A percentile compares a stretch with the other conserved stretches of the same genome.
Conservation (phyloP, 306 rosid species). For the Vigna reflexopilosa region DNA sequence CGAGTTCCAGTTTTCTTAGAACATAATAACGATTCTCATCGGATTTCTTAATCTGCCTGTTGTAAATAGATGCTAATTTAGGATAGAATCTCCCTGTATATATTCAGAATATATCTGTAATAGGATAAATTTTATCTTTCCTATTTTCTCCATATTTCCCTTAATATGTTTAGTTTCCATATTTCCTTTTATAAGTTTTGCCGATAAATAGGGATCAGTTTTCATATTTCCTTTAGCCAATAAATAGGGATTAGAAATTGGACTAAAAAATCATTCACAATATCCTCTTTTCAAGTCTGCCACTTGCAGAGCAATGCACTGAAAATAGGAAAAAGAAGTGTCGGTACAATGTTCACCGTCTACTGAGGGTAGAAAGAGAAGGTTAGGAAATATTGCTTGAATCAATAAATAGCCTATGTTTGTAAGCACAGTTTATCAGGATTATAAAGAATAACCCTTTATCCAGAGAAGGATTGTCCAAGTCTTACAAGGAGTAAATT, state of each 20-base stretch:
- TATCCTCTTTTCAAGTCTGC: background rate
- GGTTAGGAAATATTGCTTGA: constrained; percentile 23
- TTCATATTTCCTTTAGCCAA: too few species aligned
- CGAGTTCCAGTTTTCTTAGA: background rate
- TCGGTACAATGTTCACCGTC: background rate
- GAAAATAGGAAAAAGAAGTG: too few species aligned
- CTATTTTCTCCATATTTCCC: background rate
- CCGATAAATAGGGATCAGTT: too few species aligned
- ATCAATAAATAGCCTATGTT: constrained; percentile 10
- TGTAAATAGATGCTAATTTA: background rate
- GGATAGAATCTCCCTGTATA: background rate
- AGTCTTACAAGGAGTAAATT: background rate
- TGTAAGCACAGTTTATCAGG: constrained; percentile 9
- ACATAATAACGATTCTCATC: too few species aligned
- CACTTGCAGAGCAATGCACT: background rate
- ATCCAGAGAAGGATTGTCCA: background rate
- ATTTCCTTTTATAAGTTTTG: too few species aligned
- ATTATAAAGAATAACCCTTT: background rate
- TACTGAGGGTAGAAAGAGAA: background rate
- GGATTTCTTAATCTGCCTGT: constrained; percentile 22
- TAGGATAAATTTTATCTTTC: background rate
- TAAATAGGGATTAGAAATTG: too few species aligned
- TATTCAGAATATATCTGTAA: background rate
- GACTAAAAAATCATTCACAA: too few species aligned
- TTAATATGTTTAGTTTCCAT: background rate